These are phyloP conservation scores for Botryobasidium botryosum DNA, from an alignment of 768 basidiomycete species.

Conservation along the genomic window DNA sequence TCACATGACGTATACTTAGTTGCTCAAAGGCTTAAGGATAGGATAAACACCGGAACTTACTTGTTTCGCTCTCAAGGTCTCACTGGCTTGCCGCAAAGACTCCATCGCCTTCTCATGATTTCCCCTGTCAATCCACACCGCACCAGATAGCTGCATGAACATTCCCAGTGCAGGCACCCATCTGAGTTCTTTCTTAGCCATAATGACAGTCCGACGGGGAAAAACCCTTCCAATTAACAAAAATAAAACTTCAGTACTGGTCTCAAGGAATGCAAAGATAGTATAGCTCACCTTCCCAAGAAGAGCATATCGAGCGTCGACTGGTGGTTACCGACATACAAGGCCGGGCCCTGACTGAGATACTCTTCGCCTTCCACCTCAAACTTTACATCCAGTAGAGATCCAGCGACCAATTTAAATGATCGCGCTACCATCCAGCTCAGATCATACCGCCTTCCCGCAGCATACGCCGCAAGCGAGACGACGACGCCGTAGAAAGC, in stretches of 20 bases:
- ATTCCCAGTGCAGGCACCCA: slow-evolving; percentile 74
- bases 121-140: slow-evolving; percentile 82
- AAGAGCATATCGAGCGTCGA: slow-evolving; percentile 79
- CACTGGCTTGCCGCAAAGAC: slow-evolving; percentile 60
- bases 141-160: slow-evolving; percentile 77
- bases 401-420: slow-evolving; percentile 57
- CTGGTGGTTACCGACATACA: slow-evolving; percentile 84
- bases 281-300: slow-evolving; percentile 51
- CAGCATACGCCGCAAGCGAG: slow-evolving; percentile 44
- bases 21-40: too few species aligned
- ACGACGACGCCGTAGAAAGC: slow-evolving; percentile 57
- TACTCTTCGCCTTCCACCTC: slow-evolving; percentile 79
- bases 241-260: neutral
- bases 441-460: slow-evolving; percentile 59
- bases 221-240: slow-evolving; percentile 38
- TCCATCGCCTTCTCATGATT: slow-evolving; percentile 55
- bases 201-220: slow-evolving; percentile 67
- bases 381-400: slow-evolving; percentile 45
- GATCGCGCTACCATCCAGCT: slow-evolving; percentile 69
- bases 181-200: slow-evolving; percentile 82
- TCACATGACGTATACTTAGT: neutral
- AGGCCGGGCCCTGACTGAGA: slow-evolving; percentile 47
- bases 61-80: slow-evolving; percentile 45
- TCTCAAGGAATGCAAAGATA: neutral
- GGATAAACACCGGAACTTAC: slow-evolving; percentile 13